phyloP scores from a whole-genome alignment of 768 basidiomycete species.

The Infundibulicybe gibba region DNA sequence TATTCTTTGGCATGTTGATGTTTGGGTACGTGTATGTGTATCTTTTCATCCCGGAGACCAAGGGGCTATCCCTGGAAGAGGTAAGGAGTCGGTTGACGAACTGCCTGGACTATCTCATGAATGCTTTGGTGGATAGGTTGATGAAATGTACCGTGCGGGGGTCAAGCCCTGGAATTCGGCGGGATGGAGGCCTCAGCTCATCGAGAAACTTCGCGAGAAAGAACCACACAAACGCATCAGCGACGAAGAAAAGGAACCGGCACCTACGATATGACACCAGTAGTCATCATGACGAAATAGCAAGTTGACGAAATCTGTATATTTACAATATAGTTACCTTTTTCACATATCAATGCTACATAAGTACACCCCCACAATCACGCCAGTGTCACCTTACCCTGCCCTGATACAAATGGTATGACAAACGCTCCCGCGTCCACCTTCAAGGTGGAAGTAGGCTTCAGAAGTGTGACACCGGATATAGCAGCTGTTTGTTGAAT shows the following conservation, averaged over 20 bases:
- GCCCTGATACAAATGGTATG: slow-evolving; percentile 37
- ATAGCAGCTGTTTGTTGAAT: slow-evolving; percentile 38
- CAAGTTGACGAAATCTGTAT: not conserved
- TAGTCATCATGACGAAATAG: not conserved
- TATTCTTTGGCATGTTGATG: slow-evolving; percentile 73
- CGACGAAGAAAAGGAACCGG: too few species aligned
- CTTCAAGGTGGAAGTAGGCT: slow-evolving; percentile 30
- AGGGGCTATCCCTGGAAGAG: slow-evolving; percentile 73
- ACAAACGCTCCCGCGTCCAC: slow-evolving; percentile 45
- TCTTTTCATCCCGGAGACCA: slow-evolving; percentile 78
- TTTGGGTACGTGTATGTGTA: slow-evolving; percentile 74
- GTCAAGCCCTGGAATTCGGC: slow-evolving; percentile 65
- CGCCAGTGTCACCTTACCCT: slow-evolving; percentile 30
- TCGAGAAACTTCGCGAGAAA: slow-evolving; percentile 35
- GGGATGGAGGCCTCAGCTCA: slow-evolving; percentile 51
- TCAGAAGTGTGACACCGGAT: slow-evolving; percentile 34
- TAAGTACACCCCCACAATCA: not conserved
- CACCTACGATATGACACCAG: too few species aligned
- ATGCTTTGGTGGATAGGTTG: slow-evolving; percentile 41
- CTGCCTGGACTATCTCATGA: too few species aligned
- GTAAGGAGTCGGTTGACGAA: slow-evolving; percentile 21
- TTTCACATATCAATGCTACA: not conserved
- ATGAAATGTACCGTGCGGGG: slow-evolving; percentile 69
- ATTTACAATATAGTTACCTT: not conserved
- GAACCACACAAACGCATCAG: not conserved